phyloP scores from a whole-genome alignment of 257 asterid genomes.

The Solanum sitiens region DNA sequence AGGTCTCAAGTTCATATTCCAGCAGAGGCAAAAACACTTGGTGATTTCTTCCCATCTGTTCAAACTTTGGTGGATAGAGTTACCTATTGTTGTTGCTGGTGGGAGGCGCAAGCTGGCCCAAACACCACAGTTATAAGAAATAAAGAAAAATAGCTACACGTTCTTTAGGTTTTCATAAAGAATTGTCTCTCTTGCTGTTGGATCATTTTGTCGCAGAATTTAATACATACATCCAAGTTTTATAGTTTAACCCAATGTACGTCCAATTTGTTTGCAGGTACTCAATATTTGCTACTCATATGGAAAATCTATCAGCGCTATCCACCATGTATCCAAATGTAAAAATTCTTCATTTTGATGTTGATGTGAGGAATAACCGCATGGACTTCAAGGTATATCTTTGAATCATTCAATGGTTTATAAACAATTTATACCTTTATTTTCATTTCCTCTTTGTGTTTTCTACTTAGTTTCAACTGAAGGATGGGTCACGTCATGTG shows the following conservation, averaged over 20 bases:
- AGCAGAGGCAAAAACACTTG: background rate
- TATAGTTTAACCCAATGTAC: background rate
- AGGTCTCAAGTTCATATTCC: background rate
- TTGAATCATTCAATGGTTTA: background rate
- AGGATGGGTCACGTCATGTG: conserved; percentile 73
- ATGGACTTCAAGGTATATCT: conserved; percentile 83
- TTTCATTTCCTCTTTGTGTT: conserved; percentile 1
- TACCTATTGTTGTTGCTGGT: background rate
- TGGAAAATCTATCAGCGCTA: conserved; percentile 80
- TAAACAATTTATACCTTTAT: background rate
- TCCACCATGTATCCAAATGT: conserved; percentile 86
- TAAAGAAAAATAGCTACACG: background rate
- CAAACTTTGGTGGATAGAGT: background rate
- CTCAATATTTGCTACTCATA: conserved; percentile 91
- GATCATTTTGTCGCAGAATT: background rate
- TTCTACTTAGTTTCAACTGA: conserved; percentile 62
- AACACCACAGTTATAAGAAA: background rate
- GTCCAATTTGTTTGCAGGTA: conserved; percentile 31
- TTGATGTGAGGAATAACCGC: conserved; percentile 67
- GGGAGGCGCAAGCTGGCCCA: background rate
- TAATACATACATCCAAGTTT: background rate
- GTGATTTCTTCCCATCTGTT: background rate
- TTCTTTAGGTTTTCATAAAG: background rate
- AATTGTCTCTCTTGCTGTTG: background rate
- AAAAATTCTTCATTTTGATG: conserved; percentile 76